These are phyloP conservation scores for Dendrobium chrysotoxum DNA, from an alignment of 106 monocot species.

Conservation along the genomic window DNA sequence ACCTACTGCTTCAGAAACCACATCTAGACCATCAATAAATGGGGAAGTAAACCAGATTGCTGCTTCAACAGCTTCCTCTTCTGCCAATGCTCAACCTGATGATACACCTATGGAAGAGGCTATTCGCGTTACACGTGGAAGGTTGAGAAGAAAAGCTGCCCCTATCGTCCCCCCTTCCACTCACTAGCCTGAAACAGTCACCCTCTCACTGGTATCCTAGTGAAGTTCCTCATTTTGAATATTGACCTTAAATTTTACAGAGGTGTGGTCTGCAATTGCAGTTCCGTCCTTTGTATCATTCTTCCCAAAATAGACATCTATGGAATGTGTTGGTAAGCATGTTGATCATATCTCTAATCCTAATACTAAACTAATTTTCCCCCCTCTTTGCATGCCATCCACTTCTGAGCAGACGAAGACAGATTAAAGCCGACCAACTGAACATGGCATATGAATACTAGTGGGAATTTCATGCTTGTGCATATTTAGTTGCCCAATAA, in stretches of 20 bases:
- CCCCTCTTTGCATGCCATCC: no score
- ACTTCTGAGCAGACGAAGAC: no score
- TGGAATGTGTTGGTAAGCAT: not conserved
- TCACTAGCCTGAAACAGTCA: not conserved
- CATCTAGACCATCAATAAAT: not conserved
- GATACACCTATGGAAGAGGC: constrained; percentile 25
- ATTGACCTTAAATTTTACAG: no score
- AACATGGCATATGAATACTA: no score
- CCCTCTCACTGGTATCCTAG: no score
- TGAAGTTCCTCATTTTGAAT: no score
- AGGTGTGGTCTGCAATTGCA: not conserved
- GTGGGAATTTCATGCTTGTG: no score
- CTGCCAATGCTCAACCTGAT: constrained; percentile 1
- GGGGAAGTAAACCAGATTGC: constrained; percentile 9
- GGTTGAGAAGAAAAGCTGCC: constrained; percentile 21
- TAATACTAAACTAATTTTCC: no score
- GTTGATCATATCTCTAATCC: no score
- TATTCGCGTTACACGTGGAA: constrained; percentile 28
- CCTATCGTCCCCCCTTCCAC: not conserved
- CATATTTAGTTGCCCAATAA: no score
- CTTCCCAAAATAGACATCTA: not conserved
- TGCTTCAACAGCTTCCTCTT: not conserved
- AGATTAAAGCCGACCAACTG: no score
- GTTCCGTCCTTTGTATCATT: not conserved
- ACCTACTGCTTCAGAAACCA: not conserved